Conservation (phyloP, 2,329 filamentous ascomycete species). For the Talaromyces sp. region DNA sequence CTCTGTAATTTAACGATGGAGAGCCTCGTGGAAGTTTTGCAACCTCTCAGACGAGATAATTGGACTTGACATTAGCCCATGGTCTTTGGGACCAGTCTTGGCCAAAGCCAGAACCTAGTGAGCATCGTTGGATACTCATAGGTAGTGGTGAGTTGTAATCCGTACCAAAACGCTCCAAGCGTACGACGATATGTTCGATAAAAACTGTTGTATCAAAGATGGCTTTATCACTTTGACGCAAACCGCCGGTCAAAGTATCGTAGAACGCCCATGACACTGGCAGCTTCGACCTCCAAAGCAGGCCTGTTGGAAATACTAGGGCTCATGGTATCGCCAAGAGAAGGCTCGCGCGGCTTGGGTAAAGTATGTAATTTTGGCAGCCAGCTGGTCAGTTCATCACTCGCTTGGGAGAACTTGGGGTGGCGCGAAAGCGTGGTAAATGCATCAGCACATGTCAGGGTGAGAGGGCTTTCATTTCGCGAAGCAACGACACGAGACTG, state of each 20-base stretch:
- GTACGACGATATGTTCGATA: background rate
- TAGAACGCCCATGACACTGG: conserved; percentile 79
- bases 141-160: background rate
- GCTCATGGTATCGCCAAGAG: conserved; percentile 19
- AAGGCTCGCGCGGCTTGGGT: conserved; percentile 31
- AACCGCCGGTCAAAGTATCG: conserved; percentile 76
- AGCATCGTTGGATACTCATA: background rate
- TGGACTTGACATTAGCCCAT: background rate
- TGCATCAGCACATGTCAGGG: conserved; percentile 67
- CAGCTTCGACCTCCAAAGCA: conserved; percentile 73
- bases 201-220: background rate
- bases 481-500: conserved; percentile 19
- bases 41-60: background rate
- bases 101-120: background rate
- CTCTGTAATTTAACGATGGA: background rate
- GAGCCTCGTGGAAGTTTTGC: background rate
- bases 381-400: conserved; percentile 69
- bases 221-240: conserved; percentile 28
- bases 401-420: conserved; percentile 67
- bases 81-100: background rate
- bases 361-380: conserved; percentile 64
- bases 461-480: conserved; percentile 43
- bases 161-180: background rate
- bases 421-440: conserved; percentile 75
- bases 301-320: conserved; percentile 30